Evolutionary conservation across 768 basidiomycete species (phyloP).

Genomic region (Nevesoporus exiguus): DNA sequence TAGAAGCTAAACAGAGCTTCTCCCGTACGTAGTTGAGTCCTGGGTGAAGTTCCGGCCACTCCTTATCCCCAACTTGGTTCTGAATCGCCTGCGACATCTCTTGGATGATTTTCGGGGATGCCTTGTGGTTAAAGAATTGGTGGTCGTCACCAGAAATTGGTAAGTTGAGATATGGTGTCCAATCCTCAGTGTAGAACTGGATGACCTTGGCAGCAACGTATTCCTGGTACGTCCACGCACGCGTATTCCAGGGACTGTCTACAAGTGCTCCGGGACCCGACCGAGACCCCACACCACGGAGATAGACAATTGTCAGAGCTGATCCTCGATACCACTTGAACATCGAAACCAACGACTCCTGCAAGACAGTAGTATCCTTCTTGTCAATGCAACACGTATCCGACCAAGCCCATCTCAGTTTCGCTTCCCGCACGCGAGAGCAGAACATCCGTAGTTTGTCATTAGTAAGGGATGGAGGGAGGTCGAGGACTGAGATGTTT

Average conservation of each 20-base stretch:
- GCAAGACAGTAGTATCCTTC: background rate
- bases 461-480: background rate
- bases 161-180: background rate
- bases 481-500: background rate
- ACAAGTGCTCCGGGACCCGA: background rate
- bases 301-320: background rate
- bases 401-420: background rate
- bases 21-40: background rate
- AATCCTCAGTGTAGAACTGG: background rate
- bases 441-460: background rate
- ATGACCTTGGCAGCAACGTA: background rate
- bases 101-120: background rate
- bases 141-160: background rate
- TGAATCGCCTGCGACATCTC: background rate
- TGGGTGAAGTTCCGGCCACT: background rate
- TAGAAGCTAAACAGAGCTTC: background rate
- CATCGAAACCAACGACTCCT: background rate
- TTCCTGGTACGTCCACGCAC: background rate
- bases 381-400: background rate
- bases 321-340: background rate
- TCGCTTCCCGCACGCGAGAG: background rate
- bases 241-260: background rate
- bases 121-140: background rate
- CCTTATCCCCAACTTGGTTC: background rate
- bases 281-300: background rate